Evolutionary conservation across 768 basidiomycete species (phyloP), one percentile per base, ranked within the genome.

Genomic region (Suillus fuscotomentosus): DNA sequence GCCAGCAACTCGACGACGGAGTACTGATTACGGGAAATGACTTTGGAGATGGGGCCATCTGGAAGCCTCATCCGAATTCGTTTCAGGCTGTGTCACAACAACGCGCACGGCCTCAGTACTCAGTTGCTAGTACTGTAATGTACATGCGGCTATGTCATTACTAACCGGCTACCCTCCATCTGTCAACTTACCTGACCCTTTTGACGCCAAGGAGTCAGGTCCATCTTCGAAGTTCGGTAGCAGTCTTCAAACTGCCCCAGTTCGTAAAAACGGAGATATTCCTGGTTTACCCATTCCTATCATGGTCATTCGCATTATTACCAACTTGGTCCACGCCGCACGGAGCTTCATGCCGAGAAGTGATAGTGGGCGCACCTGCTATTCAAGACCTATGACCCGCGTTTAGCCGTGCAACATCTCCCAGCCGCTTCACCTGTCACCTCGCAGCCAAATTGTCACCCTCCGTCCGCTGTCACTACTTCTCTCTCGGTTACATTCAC

Each of bases 241-340:
- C 5, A 53, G 27, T 53, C 27, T 51, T 27, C 27, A 31, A 53
- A 31, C 2, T 27, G 4, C 27, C 53, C 53, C 53, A 36, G 53
- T n/a, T 54, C 6, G 31, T 54, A 11, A 20, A 36, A 17, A 34
- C 20, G 11, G 53, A 6, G 9, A 22, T 57, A 24, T 41, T 22
- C 13, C 39, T 24, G 55, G 55, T 31, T 27, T 39, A 43, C 17
- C n/a, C 20, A 48, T 63, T 39, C 45, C 63, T 60, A 38, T 61
- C 60, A 61, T 38, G 7, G 55, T 8, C 31, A 27, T 34, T 24
- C 51, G 38, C 20, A 60, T 41, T 47, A 63, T 63, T 48, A 45
- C 43, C 3, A 60, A n/a, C 62, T 63, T 41, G 62, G 60, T 63
- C 34, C 65, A 62, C 31, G 31, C 31, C 31, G 31, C 31, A 31